These are phyloP conservation scores for Colletotrichum destructivum DNA, from an alignment of 2,329 filamentous ascomycete species.

Conservation along the genomic window DNA sequence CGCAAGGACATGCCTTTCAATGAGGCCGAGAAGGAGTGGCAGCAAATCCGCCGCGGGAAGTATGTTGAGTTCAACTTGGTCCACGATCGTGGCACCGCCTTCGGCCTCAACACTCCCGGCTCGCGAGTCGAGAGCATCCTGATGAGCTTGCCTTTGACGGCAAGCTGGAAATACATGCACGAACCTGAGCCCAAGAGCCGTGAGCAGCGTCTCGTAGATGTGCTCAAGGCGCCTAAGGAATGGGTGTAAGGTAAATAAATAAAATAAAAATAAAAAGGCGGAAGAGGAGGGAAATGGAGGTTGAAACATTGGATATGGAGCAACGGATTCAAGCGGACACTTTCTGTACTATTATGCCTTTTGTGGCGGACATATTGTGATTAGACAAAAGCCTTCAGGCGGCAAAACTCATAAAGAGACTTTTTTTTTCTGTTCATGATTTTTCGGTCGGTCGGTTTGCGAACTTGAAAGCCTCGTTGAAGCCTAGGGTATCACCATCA, in stretches of 20 bases:
- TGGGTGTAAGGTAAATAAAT: slow-evolving; percentile 67
- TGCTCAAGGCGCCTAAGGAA: slow-evolving; percentile 75
- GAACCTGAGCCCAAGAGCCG: slow-evolving; percentile 80
- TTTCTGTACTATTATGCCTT: slow-evolving; percentile 34
- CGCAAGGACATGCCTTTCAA: slow-evolving; percentile 94
- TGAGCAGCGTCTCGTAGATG: slow-evolving; percentile 86
- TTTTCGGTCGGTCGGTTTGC: background rate
- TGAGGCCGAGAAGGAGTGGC: slow-evolving; percentile 92
- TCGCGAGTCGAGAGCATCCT: slow-evolving; percentile 95
- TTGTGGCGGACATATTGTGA: slow-evolving; percentile 39
- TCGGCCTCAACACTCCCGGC: slow-evolving; percentile 93
- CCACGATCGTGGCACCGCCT: slow-evolving; percentile 94
- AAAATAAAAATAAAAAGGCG: no score
- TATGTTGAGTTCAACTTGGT: slow-evolving; percentile 99
- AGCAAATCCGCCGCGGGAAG: slow-evolving; percentile 92
- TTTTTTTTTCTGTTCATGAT: slow-evolving; percentile 22
- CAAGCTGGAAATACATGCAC: slow-evolving; percentile 97
- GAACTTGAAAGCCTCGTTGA: background rate
- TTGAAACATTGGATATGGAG: slow-evolving; percentile 15
- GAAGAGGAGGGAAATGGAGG: slow-evolving; percentile 10
- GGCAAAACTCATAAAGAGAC: slow-evolving; percentile 33
- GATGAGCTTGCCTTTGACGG: slow-evolving; percentile 95
- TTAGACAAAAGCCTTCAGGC: slow-evolving; percentile 42
- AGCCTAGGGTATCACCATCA: background rate
- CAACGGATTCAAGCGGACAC: slow-evolving; percentile 27